Percentiles rank a stretch among this genome's conserved stretches.
Evolutionary conservation across 106 monocot species (phyloP).

Genomic region (Gastrodia elata): DNA sequence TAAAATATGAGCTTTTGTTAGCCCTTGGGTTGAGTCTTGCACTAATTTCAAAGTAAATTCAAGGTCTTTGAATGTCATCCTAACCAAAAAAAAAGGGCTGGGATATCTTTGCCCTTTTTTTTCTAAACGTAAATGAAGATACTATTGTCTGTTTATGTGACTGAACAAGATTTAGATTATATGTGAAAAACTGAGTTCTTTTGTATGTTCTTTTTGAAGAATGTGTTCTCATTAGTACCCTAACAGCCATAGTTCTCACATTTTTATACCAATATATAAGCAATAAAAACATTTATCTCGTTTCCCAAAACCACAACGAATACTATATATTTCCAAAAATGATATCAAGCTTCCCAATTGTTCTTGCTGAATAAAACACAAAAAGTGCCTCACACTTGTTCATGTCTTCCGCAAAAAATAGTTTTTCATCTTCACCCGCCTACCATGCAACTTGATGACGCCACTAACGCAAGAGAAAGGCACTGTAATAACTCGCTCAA

Average conservation of each 20-base stretch:
- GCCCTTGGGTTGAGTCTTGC: too few relatives aligned
- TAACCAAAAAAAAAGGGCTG: too few relatives aligned
- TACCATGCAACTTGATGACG: background rate
- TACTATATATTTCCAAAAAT: background rate
- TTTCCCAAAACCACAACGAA: background rate
- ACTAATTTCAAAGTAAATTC: too few relatives aligned
- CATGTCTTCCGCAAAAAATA: background rate
- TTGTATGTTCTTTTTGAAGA: background rate
- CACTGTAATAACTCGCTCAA: background rate
- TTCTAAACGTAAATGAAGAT: too few relatives aligned
- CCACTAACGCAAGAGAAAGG: too few relatives aligned
- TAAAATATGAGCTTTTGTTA: too few relatives aligned
- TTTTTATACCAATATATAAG: background rate
- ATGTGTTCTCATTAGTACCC: background rate
- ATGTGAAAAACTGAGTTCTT: too few relatives aligned
- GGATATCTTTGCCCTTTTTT: too few relatives aligned
- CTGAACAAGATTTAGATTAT: too few relatives aligned
- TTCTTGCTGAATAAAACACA: background rate
- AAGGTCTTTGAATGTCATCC: too few relatives aligned
- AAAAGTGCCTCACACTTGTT: background rate
- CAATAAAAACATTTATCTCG: background rate
- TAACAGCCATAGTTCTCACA: too few relatives aligned
- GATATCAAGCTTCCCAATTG: background rate
- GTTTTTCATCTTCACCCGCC: background rate
- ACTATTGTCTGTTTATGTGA: too few relatives aligned